Conservation (phyloP, 305 asterid genomes). For the Plantago coronopus region DNA sequence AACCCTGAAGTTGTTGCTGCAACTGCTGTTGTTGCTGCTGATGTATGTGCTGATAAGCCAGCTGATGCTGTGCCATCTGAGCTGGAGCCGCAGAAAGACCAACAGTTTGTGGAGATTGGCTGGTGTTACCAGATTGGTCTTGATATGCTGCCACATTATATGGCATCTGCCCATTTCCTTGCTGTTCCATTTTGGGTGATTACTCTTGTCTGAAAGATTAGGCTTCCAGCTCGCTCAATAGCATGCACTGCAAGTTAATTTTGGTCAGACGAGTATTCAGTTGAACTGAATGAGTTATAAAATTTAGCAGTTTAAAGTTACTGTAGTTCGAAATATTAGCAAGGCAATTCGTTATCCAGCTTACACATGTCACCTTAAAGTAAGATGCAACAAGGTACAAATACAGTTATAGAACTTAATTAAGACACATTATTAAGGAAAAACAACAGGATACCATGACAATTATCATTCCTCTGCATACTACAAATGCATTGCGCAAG, state of each 20-base stretch:
- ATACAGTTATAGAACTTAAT: neutral
- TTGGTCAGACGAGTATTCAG: neutral
- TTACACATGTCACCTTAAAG: neutral
- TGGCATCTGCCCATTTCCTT: slow-evolving; percentile 36
- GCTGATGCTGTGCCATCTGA: slow-evolving; percentile 81
- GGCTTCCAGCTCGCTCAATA: neutral
- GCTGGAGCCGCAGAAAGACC: slow-evolving; percentile 63
- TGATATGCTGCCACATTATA: slow-evolving; percentile 59
- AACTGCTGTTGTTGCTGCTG: slow-evolving; percentile 83
- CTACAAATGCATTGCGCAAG: no score
- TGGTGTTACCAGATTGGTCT: slow-evolving; percentile 60
- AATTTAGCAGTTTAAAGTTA: neutral
- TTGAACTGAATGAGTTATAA: neutral
- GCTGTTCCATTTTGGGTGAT: neutral
- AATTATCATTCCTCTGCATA: neutral
- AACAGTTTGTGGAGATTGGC: slow-evolving; percentile 67
- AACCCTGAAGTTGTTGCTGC: slow-evolving; percentile 79
- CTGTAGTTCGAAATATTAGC: neutral
- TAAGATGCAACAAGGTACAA: neutral
- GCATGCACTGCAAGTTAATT: neutral
- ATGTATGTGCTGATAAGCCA: slow-evolving; percentile 89
- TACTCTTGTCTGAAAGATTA: neutral
- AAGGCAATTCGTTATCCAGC: neutral
- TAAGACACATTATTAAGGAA: neutral
- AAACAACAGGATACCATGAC: neutral